These are phyloP conservation scores for Nigrospora sphaerica DNA, from an alignment of 2,329 filamentous ascomycete species.

Conservation along the genomic window DNA sequence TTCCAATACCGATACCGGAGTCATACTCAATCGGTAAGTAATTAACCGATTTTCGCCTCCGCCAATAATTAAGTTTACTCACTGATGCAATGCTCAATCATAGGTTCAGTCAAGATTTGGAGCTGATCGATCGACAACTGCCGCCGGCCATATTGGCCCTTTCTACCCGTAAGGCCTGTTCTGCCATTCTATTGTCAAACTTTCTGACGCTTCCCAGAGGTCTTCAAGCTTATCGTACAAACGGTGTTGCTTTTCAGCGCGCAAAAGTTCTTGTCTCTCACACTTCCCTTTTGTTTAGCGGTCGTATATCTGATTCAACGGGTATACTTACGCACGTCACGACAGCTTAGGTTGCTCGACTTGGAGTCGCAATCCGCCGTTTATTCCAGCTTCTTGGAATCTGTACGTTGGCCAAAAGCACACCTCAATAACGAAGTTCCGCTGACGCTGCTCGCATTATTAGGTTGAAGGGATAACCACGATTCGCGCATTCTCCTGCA, in stretches of 20 bases:
- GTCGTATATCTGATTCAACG: slow-evolving; percentile 40
- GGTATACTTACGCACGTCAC: slow-evolving; percentile 46
- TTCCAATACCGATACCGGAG: slow-evolving; percentile 30
- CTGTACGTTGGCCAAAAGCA: slow-evolving; percentile 11
- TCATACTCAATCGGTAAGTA: slow-evolving; percentile 29
- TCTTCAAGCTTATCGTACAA: slow-evolving; percentile 33
- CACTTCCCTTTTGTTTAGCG: slow-evolving; percentile 34
- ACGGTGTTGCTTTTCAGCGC: slow-evolving; percentile 35
- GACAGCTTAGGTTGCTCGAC: slow-evolving; percentile 48
- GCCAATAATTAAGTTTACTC: too few species aligned
- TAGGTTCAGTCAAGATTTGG: slow-evolving; percentile 36
- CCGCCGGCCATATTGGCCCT: slow-evolving; percentile 26
- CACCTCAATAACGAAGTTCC: neutral
- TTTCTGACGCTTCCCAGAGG: slow-evolving; percentile 23
- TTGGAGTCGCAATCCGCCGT: slow-evolving; percentile 45
- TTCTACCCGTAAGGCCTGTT: slow-evolving; percentile 22
- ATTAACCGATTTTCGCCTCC: neutral
- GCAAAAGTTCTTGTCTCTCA: slow-evolving; percentile 36
- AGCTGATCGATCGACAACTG: slow-evolving; percentile 33
- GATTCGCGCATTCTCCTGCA: slow-evolving; percentile 41
- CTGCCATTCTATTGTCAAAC: neutral
- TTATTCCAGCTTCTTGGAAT: slow-evolving; percentile 25
- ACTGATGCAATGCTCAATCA: neutral
- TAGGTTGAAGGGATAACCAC: slow-evolving; percentile 17
- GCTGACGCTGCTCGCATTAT: too few species aligned